Evolutionary conservation across 2,329 filamentous ascomycete species (phyloP).

Genomic region (Seiridium cupressi): DNA sequence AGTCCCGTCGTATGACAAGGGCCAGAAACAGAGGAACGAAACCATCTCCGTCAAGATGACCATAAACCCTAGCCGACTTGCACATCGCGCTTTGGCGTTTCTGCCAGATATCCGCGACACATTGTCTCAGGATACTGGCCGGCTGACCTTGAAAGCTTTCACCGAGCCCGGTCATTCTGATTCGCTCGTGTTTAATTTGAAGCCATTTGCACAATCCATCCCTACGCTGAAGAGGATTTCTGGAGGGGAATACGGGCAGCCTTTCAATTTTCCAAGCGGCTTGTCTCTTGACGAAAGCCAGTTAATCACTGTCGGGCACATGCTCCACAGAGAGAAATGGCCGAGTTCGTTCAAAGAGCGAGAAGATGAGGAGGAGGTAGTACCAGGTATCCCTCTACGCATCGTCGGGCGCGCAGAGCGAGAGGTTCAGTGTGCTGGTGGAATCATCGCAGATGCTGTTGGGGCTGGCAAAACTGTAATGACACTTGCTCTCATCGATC

Average conservation of each 20-base stretch:
- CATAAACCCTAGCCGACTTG: conserved; percentile 7
- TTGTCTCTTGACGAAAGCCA: conserved; percentile 19
- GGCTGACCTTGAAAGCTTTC: neutral
- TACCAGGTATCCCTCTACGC: conserved; percentile 30
- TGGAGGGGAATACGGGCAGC: neutral
- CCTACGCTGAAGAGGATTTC: neutral
- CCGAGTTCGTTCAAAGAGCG: conserved; percentile 28
- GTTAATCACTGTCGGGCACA: conserved; percentile 27
- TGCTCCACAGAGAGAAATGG: conserved; percentile 22
- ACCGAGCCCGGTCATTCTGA: conserved; percentile 1
- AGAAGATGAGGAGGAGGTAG: conserved; percentile 37
- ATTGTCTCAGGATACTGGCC: neutral
- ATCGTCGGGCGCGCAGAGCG: conserved; percentile 28
- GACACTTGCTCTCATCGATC: conserved; percentile 34
- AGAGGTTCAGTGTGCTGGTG: conserved; percentile 28
- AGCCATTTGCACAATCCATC: conserved; percentile 6
- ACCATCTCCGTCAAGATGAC: conserved; percentile 2
- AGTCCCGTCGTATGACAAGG: too few species aligned
- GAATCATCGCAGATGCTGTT: conserved; percentile 41
- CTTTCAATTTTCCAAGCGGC: conserved; percentile 3
- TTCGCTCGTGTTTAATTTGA: neutral
- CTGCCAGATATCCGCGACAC: conserved; percentile 1
- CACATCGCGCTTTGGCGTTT: conserved; percentile 5
- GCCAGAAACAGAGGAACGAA: neutral
- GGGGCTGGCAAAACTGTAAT: conserved; percentile 45